phyloP scores from a whole-genome alignment of 345 rosid genomes.

The Syzygium aromaticum region DNA sequence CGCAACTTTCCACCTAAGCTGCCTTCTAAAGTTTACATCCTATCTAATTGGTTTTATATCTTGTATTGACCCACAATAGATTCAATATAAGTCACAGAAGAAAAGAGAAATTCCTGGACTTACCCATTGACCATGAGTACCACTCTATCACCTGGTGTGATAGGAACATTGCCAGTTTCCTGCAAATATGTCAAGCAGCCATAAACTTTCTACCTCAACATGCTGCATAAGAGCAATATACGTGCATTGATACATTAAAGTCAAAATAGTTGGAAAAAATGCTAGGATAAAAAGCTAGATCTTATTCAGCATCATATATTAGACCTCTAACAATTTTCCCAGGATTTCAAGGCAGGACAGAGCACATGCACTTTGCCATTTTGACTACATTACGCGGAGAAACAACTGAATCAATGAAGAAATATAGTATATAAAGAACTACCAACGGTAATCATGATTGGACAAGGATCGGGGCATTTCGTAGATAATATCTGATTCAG shows the following conservation, averaged over 20 bases:
- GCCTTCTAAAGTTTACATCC: neutral
- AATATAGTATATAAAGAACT: neutral
- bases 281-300: neutral
- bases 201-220: neutral
- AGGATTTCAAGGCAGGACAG: neutral
- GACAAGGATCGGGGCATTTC: conserved; percentile 30
- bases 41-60: neutral
- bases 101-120: conserved; percentile 7
- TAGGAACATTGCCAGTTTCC: conserved; percentile 94
- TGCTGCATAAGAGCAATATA: neutral
- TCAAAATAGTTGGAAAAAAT: neutral
- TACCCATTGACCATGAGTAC: conserved; percentile 97
- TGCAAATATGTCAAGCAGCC: conserved; percentile 25
- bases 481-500: conserved; percentile 74
- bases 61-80: neutral
- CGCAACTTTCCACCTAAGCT: neutral
- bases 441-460: neutral
- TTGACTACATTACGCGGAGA: neutral
- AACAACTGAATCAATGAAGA: neutral
- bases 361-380: neutral
- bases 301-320: neutral
- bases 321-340: neutral
- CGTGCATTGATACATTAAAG: neutral
- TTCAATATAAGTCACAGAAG: neutral
- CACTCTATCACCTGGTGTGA: conserved; percentile 82